Evolutionary conservation across 2,329 filamentous ascomycete genomes (phyloP), one percentile per base, ranked within the genome.

Genomic region (Ophiostoma novo-ulmi): DNA sequence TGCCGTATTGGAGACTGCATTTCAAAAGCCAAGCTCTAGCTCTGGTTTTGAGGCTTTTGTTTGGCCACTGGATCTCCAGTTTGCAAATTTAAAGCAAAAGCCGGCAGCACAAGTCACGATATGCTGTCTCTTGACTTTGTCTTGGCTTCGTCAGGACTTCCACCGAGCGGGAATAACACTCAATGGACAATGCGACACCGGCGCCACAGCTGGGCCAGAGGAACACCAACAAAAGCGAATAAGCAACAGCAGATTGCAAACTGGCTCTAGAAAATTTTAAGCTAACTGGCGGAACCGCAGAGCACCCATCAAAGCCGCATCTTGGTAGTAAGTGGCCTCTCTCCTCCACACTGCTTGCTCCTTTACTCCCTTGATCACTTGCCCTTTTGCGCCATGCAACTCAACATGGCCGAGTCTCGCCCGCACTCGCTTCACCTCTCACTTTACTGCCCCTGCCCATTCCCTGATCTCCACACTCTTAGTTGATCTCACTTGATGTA

Each of bases 231-330:
- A 26, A 39, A 65, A 68, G 26, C 66, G n/a, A 68, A 55, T 31
- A 55, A 39, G 36, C 61, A 69, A 41, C 35, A 58, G 36, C 35
- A 41, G 31, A 65, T 38, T 5, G 38, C 36, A 52, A 66, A 39
- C 64, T 66, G 20, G 64, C 38, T 3, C n/a, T 39, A 44, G 39
- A 41, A 64, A n/a, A 36, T 66, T 52, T 22, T 10, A 70, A 78
- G 82, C 79, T 77, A 73, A 75, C 76, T 79, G 79, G 70, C 48
- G 67, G 75, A 73, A 74, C 69, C 69, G 48, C 78, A 90, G 88
- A 90, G 81, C 89, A 91, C 78, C 88, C 88, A 73, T 86, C 85
- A 80, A 89, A 89, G 80, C 88, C 89, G 80, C 88, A 91, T 81
- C 78, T 91, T 72, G 81, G 80, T 76, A 85, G 88, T 88, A 82